Base-by-base conservation (phyloP, 768 basidiomycete species). In the Lentinula guzmanii region DNA sequence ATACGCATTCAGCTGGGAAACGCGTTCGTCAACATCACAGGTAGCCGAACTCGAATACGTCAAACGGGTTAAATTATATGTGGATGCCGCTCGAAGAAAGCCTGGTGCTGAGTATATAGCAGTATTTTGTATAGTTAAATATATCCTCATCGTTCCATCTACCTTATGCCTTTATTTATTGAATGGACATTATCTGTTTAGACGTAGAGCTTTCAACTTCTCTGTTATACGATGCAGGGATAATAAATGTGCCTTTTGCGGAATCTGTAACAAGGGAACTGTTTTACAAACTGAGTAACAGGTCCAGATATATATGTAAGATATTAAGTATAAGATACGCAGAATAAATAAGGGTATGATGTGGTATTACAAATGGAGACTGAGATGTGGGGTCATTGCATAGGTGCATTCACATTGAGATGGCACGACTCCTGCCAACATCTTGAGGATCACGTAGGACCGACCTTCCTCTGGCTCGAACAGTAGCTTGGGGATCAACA, bases 391-490 rank as follows among this genome's bases (percentile, higher is more conserved):
- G 37, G 13, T 39, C 37, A 39, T 39, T 13, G 37, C 37, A 13
- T 39, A 39, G 2, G 46, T 48, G 21, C 21, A 48, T 48, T 81
- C 82, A 92, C 84, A 92, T 83, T 64, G 91, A 93, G 69, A 93
- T 90, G 62, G 92, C 90, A 65, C 91, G 86, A 62, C 90, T 89
- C 75, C 80, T 84, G 68, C 87, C 85, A 72, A 81, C 73, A 62
- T 82, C 84, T 71, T 78, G 84, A 72, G 77, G 78, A 71, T 80
- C 81, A 70, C 87, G 85, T 70, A 86, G 76, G 63, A 79, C 76
- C 58, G 85, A 79, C 63, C 88, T 87, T 67, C 89, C 89, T 71
- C 89, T 81, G 41, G 21, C 37, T 53, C 41, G 48, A 66, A 82
- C 76, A 56, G 78, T 79, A 63, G 72, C 72, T 61, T 80, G 78